phyloP scores from a whole-genome alignment of 495 filamentous ascomycete genomes.

The Aspergillus saccharolyticus region DNA sequence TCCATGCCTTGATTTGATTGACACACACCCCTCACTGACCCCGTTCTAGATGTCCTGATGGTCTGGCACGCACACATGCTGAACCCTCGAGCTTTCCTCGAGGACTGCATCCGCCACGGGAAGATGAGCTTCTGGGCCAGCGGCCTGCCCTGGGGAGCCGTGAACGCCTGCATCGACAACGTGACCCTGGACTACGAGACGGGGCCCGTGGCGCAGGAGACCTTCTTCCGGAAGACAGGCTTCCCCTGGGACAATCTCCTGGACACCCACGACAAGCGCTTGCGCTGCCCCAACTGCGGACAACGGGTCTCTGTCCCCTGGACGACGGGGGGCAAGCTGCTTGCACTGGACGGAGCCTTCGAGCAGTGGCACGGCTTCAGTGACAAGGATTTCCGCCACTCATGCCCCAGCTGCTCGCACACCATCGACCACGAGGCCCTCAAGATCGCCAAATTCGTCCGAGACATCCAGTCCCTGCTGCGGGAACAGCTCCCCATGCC shows the following conservation, averaged over 20 bases:
- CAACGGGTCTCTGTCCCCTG: conserved; percentile 46
- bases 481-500: conserved; percentile 50
- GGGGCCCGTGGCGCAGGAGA: conserved; percentile 34
- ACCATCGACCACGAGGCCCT: conserved; percentile 47
- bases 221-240: conserved; percentile 49
- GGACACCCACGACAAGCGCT: conserved; percentile 40
- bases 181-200: conserved; percentile 57
- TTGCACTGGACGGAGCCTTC: conserved; percentile 20
- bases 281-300: conserved; percentile 57
- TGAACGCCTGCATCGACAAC: conserved; percentile 62
- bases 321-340: conserved; percentile 48
- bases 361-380: conserved; percentile 50
- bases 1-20: no score
- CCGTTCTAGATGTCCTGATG: conserved; percentile 70
- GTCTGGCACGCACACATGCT: conserved; percentile 87
- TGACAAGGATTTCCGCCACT: conserved; percentile 51
- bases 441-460: conserved; percentile 50
- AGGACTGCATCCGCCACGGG: conserved; percentile 66
- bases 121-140: conserved; percentile 56
- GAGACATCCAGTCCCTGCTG: conserved; percentile 46
- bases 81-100: conserved; percentile 71
- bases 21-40: conserved; percentile 3
- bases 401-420: conserved; percentile 44
- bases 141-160: conserved; percentile 65
- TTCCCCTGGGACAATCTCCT: conserved; percentile 56